Evolutionary conservation across 2,329 filamentous ascomycete species (phyloP).

Genomic region (Byssochlamys sp.): DNA sequence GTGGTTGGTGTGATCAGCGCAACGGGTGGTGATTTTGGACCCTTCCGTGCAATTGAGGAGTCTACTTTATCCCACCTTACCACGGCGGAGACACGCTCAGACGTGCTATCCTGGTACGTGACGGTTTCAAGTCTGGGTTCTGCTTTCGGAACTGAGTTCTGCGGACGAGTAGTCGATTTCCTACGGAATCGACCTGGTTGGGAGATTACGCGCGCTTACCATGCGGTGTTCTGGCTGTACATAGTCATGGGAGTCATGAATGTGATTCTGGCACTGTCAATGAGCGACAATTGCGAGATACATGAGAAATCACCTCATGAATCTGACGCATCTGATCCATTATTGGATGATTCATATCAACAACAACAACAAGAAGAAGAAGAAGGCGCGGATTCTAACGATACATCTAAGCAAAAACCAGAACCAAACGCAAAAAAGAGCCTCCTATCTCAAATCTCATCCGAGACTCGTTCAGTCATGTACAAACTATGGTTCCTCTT

Average conservation of each 20-base stretch:
- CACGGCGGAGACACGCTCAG: constrained; percentile 11
- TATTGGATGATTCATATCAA: neutral
- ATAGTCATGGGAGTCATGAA: constrained; percentile 47
- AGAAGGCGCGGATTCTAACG: neutral
- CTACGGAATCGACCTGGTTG: constrained; percentile 39
- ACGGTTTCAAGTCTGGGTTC: constrained; percentile 49
- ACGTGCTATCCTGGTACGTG: constrained; percentile 28
- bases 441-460: neutral
- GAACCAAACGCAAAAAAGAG: neutral
- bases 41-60: neutral
- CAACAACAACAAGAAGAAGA: neutral
- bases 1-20: neutral
- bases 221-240: constrained; percentile 51
- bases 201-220: constrained; percentile 45
- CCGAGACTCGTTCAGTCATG: constrained; percentile 49
- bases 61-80: constrained; percentile 2
- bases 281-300: neutral
- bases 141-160: constrained; percentile 44
- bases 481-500: constrained; percentile 57
- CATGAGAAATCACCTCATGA: neutral
- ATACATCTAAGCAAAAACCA: neutral
- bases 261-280: constrained; percentile 33
- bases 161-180: constrained; percentile 43
- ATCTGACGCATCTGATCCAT: neutral
- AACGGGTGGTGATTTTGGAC: neutral